Evolutionary conservation across 805 yeast species (phyloP).

Genomic region (Hanseniaspora lachancei): DNA sequence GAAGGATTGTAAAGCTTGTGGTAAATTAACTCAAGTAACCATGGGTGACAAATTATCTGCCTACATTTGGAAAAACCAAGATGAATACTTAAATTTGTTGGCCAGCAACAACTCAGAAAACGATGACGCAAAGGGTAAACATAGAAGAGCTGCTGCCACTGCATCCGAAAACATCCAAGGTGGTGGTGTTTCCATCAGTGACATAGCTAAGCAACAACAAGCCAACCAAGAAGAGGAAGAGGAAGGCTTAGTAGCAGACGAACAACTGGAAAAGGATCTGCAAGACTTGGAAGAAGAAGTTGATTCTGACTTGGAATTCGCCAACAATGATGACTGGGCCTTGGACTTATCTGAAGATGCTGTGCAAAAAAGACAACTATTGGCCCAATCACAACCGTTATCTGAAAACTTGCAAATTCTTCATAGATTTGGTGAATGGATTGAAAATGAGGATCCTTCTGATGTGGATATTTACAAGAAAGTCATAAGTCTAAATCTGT

Average conservation of each 20-base stretch:
- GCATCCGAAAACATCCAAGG: conserved; percentile 83
- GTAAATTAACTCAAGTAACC: conserved; percentile 72
- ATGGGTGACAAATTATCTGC: conserved; percentile 77
- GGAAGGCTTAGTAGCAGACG: conserved; percentile 19
- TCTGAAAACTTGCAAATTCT: conserved; percentile 37
- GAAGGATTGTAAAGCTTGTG: conserved; percentile 97
- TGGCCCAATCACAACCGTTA: conserved; percentile 33
- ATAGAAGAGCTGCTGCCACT: conserved; percentile 70
- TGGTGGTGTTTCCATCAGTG: conserved; percentile 70
- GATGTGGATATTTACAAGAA: conserved; percentile 90
- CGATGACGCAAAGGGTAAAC: conserved; percentile 26
- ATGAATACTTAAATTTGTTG: conserved; percentile 37
- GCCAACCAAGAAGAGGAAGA: conserved; percentile 42
- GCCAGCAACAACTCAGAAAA: conserved; percentile 16
- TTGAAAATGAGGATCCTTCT: conserved; percentile 50
- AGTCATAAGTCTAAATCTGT: conserved; percentile 65
- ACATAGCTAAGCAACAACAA: conserved; percentile 48
- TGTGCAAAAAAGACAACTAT: conserved; percentile 78
- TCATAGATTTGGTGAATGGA: conserved; percentile 84
- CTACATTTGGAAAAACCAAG: conserved; percentile 82
- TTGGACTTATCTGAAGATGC: conserved; percentile 96
- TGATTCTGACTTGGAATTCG: background rate
- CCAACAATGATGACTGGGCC: conserved; percentile 68
- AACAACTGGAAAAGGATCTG: conserved; percentile 2
- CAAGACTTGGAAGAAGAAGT: conserved; percentile 47